Percentiles rank a stretch among this genome's conserved stretches.
Evolutionary conservation across 2,329 filamentous ascomycete genomes (phyloP).

Genomic region (Akanthomyces dipterigenus): DNA sequence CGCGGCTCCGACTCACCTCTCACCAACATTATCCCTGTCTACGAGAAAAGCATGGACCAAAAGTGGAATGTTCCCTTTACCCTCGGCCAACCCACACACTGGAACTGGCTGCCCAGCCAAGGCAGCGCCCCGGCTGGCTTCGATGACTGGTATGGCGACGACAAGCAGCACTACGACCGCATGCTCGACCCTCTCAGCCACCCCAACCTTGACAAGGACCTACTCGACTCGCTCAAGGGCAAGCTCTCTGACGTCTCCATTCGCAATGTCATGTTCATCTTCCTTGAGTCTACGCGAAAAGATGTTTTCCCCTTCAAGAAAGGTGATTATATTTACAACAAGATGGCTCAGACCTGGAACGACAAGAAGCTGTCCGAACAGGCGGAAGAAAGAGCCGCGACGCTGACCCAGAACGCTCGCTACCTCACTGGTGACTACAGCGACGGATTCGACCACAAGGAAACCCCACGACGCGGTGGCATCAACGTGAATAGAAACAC

Average conservation of each 20-base stretch:
- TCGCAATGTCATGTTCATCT: slow-evolving; percentile 35
- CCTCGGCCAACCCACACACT: slow-evolving; percentile 15
- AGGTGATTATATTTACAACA: slow-evolving; percentile 30
- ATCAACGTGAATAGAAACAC: slow-evolving; percentile 34
- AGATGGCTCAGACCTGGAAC: slow-evolving; percentile 25
- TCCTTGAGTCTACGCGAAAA: slow-evolving; percentile 37
- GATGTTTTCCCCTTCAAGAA: slow-evolving; percentile 41
- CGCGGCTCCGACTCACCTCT: slow-evolving; percentile 22
- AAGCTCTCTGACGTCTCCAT: slow-evolving; percentile 28
- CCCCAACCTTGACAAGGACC: slow-evolving; percentile 30
- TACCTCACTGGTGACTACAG: slow-evolving; percentile 31
- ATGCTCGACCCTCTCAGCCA: slow-evolving; percentile 32
- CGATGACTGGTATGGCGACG: slow-evolving; percentile 23
- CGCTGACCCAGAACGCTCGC: slow-evolving; percentile 26
- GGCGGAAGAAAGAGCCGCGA: slow-evolving; percentile 22
- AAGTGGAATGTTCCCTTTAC: slow-evolving; percentile 21
- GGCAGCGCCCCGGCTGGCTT: slow-evolving; percentile 13
- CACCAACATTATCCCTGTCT: slow-evolving; percentile 18
- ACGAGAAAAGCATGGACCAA: slow-evolving; percentile 16
- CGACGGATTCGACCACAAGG: slow-evolving; percentile 24
- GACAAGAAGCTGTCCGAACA: slow-evolving; percentile 26
- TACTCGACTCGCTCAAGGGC: slow-evolving; percentile 22
- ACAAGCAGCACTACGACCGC: slow-evolving; percentile 27
- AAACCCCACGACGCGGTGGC: slow-evolving; percentile 26
- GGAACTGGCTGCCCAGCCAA: slow-evolving; percentile 21